Evolutionary conservation across 352 stramenopile genomes (phyloP), one percentile per base, ranked within the genome.

Genomic region (Phytophthora pluvialis): DNA sequence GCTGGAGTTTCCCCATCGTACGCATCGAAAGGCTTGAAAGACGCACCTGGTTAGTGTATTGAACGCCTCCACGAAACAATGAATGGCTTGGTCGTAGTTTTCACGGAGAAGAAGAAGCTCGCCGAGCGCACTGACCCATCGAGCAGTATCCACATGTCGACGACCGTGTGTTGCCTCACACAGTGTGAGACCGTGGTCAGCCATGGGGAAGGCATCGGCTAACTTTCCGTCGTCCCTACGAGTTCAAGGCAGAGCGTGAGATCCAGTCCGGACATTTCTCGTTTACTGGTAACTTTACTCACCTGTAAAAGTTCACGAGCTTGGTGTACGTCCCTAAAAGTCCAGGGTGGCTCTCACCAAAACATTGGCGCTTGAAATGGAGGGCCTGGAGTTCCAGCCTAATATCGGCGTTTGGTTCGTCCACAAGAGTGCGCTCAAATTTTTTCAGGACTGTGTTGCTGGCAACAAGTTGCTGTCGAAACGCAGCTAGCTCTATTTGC

Each of bases 341-440:
- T 32, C 70, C 72, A 57, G 74, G 59, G 21, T 81, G 60, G 0
- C 39, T 55, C 4, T 70, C 60, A 3, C 80, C 81, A 35, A 83
- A 77, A 10, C 60, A 47, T 11, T 74, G 60, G 1, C 62, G 62
- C 56, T 93, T 93, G 16, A 75, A 77, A 26, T 80, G 54, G 1
- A 90, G 71, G 4, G 80, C 78, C 26, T 89, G 78, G 1, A 91
- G 64, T 49, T 93, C 77, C 5, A 78, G 61, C 1, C 72, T 73
- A 21, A 89, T 57, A 7, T 54, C 25, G 0, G 54, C 1, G n/a
- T 88, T 62, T 4, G 29, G 16, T 57, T 91, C 78, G 26, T 75
- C 61, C 9, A 50, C 26, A 9, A 85, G 54, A 26, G 60, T 11
- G 3, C 33, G 52, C 25, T 63, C 61, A 15, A 74, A 53, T 15